phyloP scores from a whole-genome alignment of 768 basidiomycete genomes.

The Trametes cingulata region DNA sequence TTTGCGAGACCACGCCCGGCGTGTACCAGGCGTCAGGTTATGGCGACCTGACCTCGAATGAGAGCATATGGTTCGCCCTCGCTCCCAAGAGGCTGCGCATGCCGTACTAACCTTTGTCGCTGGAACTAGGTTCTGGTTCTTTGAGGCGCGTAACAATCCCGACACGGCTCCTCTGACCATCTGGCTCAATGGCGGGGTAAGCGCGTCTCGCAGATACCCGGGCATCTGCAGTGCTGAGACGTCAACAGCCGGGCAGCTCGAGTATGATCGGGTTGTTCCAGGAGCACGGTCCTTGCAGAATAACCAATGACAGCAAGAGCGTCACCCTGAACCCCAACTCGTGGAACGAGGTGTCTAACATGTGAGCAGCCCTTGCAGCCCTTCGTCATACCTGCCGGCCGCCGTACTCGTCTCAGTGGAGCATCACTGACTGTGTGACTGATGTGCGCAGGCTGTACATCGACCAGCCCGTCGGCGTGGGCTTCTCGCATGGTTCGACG shows the following conservation, averaged over 20 bases:
- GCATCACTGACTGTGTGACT: not conserved
- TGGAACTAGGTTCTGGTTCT: conserved; percentile 63
- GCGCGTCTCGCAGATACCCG: conserved; percentile 4
- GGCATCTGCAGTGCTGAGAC: not conserved
- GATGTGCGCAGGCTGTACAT: conserved; percentile 46
- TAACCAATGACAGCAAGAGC: conserved; percentile 51
- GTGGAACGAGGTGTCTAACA: conserved; percentile 59
- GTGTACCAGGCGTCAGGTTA: conserved; percentile 67
- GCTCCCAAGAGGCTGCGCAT: not conserved
- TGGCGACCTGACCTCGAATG: conserved; percentile 54
- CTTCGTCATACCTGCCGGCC: not conserved
- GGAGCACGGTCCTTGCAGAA: conserved; percentile 46
- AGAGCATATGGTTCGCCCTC: conserved; percentile 56
- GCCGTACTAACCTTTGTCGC: not conserved
- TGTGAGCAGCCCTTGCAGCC: conserved; percentile 28
- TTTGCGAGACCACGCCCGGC: conserved; percentile 65
- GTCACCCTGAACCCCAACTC: conserved; percentile 55
- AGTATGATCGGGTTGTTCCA: conserved; percentile 40
- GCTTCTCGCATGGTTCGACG: conserved; percentile 58
- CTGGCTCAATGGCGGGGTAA: conserved; percentile 62
- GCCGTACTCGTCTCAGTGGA: not conserved
- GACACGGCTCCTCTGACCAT: conserved; percentile 61
- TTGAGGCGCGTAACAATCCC: conserved; percentile 61
- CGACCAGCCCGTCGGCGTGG: conserved; percentile 63
- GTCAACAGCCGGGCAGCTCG: conserved; percentile 38